Percentiles rank a stretch among this genome's conserved stretches.
These are phyloP conservation scores for Penicillium cinerascens DNA, from an alignment of 495 filamentous ascomycete species.

Conservation along the genomic window DNA sequence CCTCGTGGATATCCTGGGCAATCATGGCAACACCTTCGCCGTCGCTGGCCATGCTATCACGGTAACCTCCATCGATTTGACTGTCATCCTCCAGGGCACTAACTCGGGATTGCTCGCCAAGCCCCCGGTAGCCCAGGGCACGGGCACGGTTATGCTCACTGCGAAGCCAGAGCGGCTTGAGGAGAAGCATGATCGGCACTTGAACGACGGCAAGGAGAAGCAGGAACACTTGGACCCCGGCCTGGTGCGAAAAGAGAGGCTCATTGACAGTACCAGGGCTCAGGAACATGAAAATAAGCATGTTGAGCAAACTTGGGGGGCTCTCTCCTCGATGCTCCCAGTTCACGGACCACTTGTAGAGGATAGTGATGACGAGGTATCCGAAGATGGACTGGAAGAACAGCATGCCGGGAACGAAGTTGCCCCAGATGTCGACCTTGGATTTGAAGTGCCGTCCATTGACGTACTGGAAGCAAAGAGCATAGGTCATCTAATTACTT, in stretches of 20 bases:
- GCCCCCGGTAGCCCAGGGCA: constrained; percentile 83
- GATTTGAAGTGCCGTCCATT: constrained; percentile 94
- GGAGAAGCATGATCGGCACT: constrained; percentile 86
- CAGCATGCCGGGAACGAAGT: constrained; percentile 96
- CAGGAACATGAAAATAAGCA: constrained; percentile 99
- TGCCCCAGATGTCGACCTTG: constrained; percentile 91
- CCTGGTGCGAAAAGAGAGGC: constrained; percentile 74
- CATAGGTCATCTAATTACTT: constrained; percentile 75
- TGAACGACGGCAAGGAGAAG: constrained; percentile 80
- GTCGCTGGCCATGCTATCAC: constrained; percentile 72
- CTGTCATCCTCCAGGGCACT: constrained; percentile 84
- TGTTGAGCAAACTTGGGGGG: constrained; percentile 90
- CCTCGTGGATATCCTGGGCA: constrained; percentile 73
- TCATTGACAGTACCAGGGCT: constrained; percentile 73
- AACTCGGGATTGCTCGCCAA: constrained; percentile 82
- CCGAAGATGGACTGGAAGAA: constrained; percentile 99
- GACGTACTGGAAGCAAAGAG: constrained; percentile 85
- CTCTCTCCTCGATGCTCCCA: constrained; percentile 64
- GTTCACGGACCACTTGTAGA: constrained; percentile 96
- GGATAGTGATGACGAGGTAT: constrained; percentile 86
- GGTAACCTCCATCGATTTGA: constrained; percentile 46
- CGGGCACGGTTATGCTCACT: constrained; percentile 88
- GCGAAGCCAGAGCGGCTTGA: constrained; percentile 92
- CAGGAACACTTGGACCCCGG: constrained; percentile 67
- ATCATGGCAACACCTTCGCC: constrained; percentile 91